Base-by-base conservation (phyloP, 768 basidiomycete genomes). In the Russula sp. region DNA sequence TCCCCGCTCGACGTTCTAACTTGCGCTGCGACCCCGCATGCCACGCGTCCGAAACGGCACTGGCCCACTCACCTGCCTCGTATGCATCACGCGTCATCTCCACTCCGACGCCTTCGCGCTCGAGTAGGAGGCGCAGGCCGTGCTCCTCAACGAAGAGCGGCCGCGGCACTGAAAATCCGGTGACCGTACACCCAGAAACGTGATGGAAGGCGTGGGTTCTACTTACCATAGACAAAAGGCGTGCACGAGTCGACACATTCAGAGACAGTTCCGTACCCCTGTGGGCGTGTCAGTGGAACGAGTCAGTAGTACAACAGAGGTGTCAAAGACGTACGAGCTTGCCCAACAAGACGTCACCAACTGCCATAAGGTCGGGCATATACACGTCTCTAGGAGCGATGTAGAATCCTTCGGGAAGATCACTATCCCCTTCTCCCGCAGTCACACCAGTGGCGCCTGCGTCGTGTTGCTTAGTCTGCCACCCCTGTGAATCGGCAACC, bases 91-190 rank as follows among this genome's bases (percentile, higher is more conserved):
- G 81, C 16, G 81, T 75, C 40, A 91, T 78, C 72, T 89, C 87
- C 35, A 89, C 77, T 9, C 88, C 87, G 16, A 85, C 82, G 14
- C 89, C 89, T 50, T 86, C 82, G 27, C 74, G 75, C 44, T 82
- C 77, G 44, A 91, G 82, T 37, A 88, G 75, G 14, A 85, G 76
- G 5, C 84, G 82, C 37, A 92, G 76, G 3, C 90, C 90, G 68
- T 88, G 84, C 70, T 92, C 90, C 69, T 91, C 89, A 47, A 91
- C 83, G 68, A 92, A 91, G 42, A 91, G 76, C 0, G 90, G 90
- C 2, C 89, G 79, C 1, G 89, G 85, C 13, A 91, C 88, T 88
- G 70, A 32, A 32, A 40, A 48, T 34, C 9, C 10, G 32, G 53
- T 58, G 16, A 27, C 18, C 14, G 31, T 6, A 6, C 9, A 27